Evolutionary conservation across 1,284 basidiomycete species (phyloP).

Genomic region (Melanopsichium pennsylvanicum): DNA sequence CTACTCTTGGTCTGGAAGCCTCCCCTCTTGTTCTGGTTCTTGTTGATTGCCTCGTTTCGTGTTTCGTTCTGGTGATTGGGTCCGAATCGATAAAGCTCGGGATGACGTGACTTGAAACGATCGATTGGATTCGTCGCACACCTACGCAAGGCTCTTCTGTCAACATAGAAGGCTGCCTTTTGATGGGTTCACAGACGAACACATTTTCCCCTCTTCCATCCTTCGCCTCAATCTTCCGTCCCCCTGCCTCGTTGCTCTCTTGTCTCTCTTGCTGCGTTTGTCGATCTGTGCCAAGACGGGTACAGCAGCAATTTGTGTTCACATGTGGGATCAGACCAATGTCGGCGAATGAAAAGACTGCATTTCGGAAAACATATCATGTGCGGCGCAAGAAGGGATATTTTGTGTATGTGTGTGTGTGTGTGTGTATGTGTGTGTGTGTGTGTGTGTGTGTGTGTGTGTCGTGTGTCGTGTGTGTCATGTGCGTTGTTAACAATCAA

Average conservation of each 20-base stretch:
- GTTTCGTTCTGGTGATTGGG: neutral
- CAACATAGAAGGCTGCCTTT: conserved; percentile 2
- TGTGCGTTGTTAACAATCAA: too few relatives aligned
- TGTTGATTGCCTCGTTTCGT: neutral
- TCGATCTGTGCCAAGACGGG: too few relatives aligned
- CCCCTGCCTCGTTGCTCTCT: neutral
- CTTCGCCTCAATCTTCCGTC: neutral
- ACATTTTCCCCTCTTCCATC: conserved; percentile 7
- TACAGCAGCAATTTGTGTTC: too few relatives aligned
- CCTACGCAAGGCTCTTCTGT: neutral
- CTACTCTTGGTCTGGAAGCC: conserved; percentile 62
- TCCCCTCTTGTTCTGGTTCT: neutral
- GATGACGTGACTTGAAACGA: conserved; percentile 7
- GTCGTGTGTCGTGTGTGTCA: too few relatives aligned
- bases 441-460: too few relatives aligned
- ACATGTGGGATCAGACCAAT: too few relatives aligned
- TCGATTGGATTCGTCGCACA: conserved; percentile 19
- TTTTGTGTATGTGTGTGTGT: too few relatives aligned
- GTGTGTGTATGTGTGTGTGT: too few relatives aligned
- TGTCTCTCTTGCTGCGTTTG: too few relatives aligned
- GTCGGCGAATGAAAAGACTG: conserved; percentile 4
- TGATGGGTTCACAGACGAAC: conserved; percentile 12
- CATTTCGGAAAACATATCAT: conserved; percentile 12
- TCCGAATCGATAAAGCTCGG: neutral
- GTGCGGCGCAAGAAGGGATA: too few relatives aligned